Evolutionary conservation across 1,284 basidiomycete species (phyloP), one percentile per base, ranked within the genome.

Genomic region (Ceratobasidium sp.): DNA sequence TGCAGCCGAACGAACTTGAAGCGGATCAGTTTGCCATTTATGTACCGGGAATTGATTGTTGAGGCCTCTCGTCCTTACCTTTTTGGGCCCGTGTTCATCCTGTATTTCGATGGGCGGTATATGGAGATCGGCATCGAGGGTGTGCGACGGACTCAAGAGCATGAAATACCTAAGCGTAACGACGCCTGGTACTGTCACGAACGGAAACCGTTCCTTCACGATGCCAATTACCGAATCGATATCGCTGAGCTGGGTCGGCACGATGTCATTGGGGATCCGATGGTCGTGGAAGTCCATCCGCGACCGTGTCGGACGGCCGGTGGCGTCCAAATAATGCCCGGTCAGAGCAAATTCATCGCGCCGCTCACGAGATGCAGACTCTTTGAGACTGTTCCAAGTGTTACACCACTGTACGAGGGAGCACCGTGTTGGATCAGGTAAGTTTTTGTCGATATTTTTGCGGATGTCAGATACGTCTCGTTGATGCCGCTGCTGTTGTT

Each of bases 191-290:
- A n/a, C n/a, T 9, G 53, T 1, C 22, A 45, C 8, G n/a, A 57
- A 15, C 22, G 66, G 66, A 29, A 69, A 56, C 14, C 29, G 22
- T 2, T 31, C 22, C 41, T 24, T 27, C 11, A 57, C 36, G 22
- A 56, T n/a, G 41, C 53, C 53, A 17, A 69, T 29, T 24, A 57
- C 51, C 5, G 66, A 69, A 29, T 69, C 66, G 17, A 69, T 31
- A 27, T 69, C 53, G 36, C 45, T 6, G 2, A n/a, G 1, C 27
- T 65, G 63, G 47, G 9, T 22, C 11, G 31, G 24, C 19, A 33
- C 29, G 17, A 17, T 27, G 29, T 50, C 14, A 9, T 65, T 31
- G n/a, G 14, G 11, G 19, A 47, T 44, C 11, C 48, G 19, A 36
- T 31, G 27, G 45, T 15, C 14, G 14, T 27, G 11, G 15, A 65